Conservation (phyloP, 352 stramenopile genomes). For the Phytophthora ohioensis region DNA sequence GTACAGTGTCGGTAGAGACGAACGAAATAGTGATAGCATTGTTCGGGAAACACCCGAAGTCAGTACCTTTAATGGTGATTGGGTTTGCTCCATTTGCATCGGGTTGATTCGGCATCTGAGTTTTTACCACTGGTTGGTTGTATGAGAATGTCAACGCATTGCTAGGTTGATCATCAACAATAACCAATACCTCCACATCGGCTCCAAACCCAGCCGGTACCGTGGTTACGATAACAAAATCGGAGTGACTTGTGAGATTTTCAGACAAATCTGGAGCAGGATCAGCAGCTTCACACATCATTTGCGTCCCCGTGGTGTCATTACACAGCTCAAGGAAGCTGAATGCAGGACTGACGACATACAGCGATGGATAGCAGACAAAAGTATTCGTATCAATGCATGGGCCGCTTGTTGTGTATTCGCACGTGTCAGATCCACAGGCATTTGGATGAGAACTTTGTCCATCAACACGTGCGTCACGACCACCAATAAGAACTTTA, state of each 20-base stretch:
- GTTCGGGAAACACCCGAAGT: conserved; percentile 77
- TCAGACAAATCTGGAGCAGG: conserved; percentile 26
- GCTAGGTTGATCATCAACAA: conserved; percentile 60
- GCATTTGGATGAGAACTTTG: conserved; percentile 48
- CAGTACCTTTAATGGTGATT: conserved; percentile 67
- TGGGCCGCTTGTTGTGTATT: conserved; percentile 58
- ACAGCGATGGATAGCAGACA: conserved; percentile 65
- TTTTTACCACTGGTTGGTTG: conserved; percentile 62
- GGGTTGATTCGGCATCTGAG: conserved; percentile 72
- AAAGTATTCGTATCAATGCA: conserved; percentile 53
- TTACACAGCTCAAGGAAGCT: conserved; percentile 43
- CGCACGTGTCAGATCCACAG: conserved; percentile 42
- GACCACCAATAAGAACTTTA: conserved; percentile 59
- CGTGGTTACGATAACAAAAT: conserved; percentile 57
- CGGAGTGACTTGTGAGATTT: conserved; percentile 49
- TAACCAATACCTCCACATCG: conserved; percentile 48
- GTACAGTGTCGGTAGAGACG: conserved; percentile 17
- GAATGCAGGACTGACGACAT: conserved; percentile 44
- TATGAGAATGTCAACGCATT: conserved; percentile 65
- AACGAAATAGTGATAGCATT: conserved; percentile 64
- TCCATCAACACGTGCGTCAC: conserved; percentile 59
- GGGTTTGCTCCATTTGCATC: conserved; percentile 69
- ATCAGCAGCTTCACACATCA: conserved; percentile 39
- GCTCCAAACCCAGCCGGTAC: conserved; percentile 62
- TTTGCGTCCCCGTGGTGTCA: conserved; percentile 34